Evolutionary conservation across 2,329 filamentous ascomycete genomes (phyloP), one percentile per base, ranked within the genome.

Genomic region (Neofusicoccum sp.): DNA sequence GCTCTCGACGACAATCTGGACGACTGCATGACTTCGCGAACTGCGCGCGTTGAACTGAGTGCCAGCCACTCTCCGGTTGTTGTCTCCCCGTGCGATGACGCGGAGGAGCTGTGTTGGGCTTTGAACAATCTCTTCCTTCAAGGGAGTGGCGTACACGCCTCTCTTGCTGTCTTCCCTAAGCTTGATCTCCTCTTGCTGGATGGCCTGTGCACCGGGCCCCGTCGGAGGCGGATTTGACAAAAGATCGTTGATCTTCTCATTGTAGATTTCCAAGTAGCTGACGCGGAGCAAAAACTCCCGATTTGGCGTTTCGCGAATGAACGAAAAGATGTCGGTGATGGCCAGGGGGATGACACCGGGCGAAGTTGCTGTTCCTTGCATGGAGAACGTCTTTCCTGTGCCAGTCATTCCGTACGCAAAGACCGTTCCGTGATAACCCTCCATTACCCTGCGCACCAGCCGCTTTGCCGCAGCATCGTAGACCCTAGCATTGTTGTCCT

Each of bases 371-470:
- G 95, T 99, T 70, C 95, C 95, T 80, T 99, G 95, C 95, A 99
- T 99, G 43, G 94, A 98, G 76, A 98, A 99, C 0, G 95, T 99
- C 81, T 99, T 99, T 69, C 95, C 95, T 0, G 95, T 98, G 66
- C 95, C 95, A 3, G 95, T 99, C 93, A 98, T 98, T 73, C 95
- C 95, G 76, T 99, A 99, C 16, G 94, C 94, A 75, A 99, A 98
- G 29, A 99, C 95, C 1, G 95, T 99, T 64, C 94, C 95, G 72
- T 98, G 94, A 75, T 98, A 99, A 45, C 95, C 95, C 80, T 99
- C 95, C 95, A 99, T 99, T 56, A 99, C 95, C 71, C 95, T 86
- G 69, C 95, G 90, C 50, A 99, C 95, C 58, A 99, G 83, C 66
- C 95, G 90, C 79, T 98, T 98, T 47, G 95, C 95, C 49, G 87